Base-by-base conservation (phyloP, 2,329 filamentous ascomycete species). In the Botrytis pseudocinerea region DNA sequence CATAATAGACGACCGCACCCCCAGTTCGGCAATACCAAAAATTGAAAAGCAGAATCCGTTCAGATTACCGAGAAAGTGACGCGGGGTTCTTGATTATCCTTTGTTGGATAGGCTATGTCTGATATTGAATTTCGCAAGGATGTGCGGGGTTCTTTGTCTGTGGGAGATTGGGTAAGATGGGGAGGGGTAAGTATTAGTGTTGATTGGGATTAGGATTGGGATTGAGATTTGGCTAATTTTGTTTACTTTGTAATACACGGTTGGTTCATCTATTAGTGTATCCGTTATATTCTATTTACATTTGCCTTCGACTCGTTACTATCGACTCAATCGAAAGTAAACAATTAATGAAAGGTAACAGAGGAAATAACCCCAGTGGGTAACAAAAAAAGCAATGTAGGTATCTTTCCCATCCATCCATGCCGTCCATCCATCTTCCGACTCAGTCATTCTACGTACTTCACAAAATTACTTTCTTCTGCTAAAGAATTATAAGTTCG, bases 321-420 rank as follows among this genome's bases (percentile, higher is more conserved):
- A 40, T 22, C 59, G 35, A 40, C 35, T 61, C 22, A 38, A 40
- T 61, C 32, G 35, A 61, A 25, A 35, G 22, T 38, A 38, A 16
- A 40, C 35, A 40, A 25, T n/a, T n/a, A 61, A 61, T 40, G 22
- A 40, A 40, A 61, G 6, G 35, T 38, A 22, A 40, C 35, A 61
- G n/a, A 61, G 14, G 54, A 61, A 61, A 61, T 25, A 25, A 61
- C 35, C 20, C 32, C 32, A 61, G 6, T 61, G 35, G 9, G 35
- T 40, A 40, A 61, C 20, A 14, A 61, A n/a, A n/a, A 40, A 51
- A 66, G 40, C 32, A 66, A 66, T 66, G 32, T 66, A 66, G 63
- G 63, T 66, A 66, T 66, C 28, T 66, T 38, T 51, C 63, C 44
- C 63, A 38, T 66, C 63, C 63, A 51, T 66, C 28, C 63, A 66